Base-by-base conservation (phyloP, 352 stramenopile species). In the Pythium angustatum region DNA sequence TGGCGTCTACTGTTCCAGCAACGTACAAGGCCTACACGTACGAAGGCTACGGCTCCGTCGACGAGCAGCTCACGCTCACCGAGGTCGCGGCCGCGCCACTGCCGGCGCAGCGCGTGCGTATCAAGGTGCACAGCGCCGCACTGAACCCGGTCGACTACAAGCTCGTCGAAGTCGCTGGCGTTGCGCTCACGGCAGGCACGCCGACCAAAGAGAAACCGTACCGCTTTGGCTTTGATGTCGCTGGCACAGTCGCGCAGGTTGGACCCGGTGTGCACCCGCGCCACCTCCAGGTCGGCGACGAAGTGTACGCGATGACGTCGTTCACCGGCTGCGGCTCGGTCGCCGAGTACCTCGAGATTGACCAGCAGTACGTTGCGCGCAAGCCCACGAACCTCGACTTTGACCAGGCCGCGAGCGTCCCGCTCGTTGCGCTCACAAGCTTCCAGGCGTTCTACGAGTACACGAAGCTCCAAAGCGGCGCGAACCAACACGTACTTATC, bases 251-350 rank as follows among this genome's bases (percentile, higher is more conserved):
- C 43, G 55, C 45, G 3, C 3, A 62, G 27, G 55, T 62, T 43
- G 55, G 55, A 17, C 26, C 44, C 6, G 43, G 43, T 15, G 55
- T 62, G 1, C 36, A 61, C 53, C 34, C 53, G 53, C 34, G 21
- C 40, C 27, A 24, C 7, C 43, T 62, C 44, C 53, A 62, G 55
- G 41, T 62, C 40, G 55, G 55, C 22, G 55, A 62, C 33, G 55
- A 62, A 22, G 55, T 62, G 11, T 56, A 73, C 41, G 69, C 55
- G 27, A 76, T 73, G 58, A 48, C 61, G 0, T 41, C 49, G n/a
- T 60, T 68, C 36, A 44, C 7, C 7, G 15, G 11, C 11, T 5
- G 36, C 21, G 36, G 36, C 14, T 44, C 36, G 36, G 36, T n/a
- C 36, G 36, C 36, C 36, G 36, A 44, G 14, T 44, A 44, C 36